Evolutionary conservation across 176 grass and related monocot genomes (phyloP).

Genomic region (Oryza longistaminata): DNA sequence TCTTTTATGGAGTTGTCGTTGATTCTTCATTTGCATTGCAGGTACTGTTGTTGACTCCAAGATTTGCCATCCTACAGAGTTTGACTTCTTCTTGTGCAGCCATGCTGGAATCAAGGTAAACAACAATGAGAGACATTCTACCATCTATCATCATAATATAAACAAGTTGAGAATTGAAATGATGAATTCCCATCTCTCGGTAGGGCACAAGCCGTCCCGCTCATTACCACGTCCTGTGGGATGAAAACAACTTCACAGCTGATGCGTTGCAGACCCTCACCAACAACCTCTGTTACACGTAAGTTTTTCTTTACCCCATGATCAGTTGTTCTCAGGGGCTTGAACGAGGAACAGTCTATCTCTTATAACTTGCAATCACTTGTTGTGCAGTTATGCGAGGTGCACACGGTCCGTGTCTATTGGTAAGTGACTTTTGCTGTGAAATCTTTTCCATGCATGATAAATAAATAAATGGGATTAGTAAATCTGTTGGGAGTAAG

Average conservation of each 20-base stretch:
- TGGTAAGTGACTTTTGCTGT: slow-evolving; percentile 41
- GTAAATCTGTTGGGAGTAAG: neutral
- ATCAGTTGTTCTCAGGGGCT: neutral
- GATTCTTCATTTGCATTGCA: slow-evolving; percentile 15
- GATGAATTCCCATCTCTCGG: neutral
- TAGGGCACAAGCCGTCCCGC: slow-evolving; percentile 92
- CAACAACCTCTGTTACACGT: slow-evolving; percentile 97
- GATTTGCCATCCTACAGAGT: slow-evolving; percentile 95
- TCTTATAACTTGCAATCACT: slow-evolving; percentile 27
- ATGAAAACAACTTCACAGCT: slow-evolving; percentile 91
- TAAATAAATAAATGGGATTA: too few species aligned
- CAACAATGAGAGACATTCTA: neutral
- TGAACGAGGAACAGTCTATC: neutral
- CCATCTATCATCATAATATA: neutral
- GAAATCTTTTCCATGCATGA: neutral
- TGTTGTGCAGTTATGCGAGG: slow-evolving; percentile 66
- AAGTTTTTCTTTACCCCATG: neutral
- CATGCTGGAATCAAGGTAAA: slow-evolving; percentile 86
- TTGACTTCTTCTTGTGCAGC: slow-evolving; percentile 93
- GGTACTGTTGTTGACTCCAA: slow-evolving; percentile 87
- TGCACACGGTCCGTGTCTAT: slow-evolving; percentile 91
- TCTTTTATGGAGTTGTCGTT: neutral
- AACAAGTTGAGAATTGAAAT: neutral
- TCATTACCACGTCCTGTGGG: slow-evolving; percentile 95
- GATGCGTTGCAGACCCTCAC: slow-evolving; percentile 81